These are phyloP conservation scores for Paramyrothecium sp. DNA, from an alignment of 2,329 filamentous ascomycete species.

Conservation along the genomic window DNA sequence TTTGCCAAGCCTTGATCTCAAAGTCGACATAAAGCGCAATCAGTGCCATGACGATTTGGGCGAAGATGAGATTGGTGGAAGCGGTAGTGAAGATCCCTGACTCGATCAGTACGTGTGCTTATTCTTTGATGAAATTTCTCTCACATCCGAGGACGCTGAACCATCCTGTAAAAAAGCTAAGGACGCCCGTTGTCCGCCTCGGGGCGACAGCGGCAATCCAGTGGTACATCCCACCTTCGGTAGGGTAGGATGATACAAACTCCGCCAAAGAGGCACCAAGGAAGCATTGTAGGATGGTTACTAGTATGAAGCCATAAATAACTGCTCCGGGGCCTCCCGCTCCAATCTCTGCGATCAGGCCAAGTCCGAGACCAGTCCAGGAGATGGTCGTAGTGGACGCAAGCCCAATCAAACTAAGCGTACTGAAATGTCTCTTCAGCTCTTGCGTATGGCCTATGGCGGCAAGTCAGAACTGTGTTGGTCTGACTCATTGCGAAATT, in stretches of 20 bases:
- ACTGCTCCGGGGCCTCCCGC: conserved; percentile 46
- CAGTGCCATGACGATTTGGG: conserved; percentile 38
- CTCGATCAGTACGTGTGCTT: neutral
- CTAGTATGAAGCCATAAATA: conserved; percentile 50
- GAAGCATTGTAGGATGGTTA: conserved; percentile 44
- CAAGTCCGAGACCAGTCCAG: conserved; percentile 44
- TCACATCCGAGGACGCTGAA: conserved; percentile 36
- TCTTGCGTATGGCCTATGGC: conserved; percentile 44
- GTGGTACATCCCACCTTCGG: conserved; percentile 49
- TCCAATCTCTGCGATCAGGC: conserved; percentile 43
- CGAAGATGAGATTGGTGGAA: conserved; percentile 42
- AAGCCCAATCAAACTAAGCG: conserved; percentile 45
- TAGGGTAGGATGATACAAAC: conserved; percentile 46
- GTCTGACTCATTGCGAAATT: neutral
- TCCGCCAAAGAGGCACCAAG: conserved; percentile 37
- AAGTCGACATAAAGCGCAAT: conserved; percentile 38
- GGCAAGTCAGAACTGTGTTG: neutral
- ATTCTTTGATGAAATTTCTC: neutral
- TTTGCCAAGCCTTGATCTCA: conserved; percentile 44
- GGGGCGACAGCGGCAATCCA: conserved; percentile 49
- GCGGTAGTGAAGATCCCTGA: conserved; percentile 42
- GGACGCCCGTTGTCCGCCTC: conserved; percentile 29
- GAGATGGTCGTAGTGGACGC: conserved; percentile 50
- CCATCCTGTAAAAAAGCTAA: conserved; percentile 45
- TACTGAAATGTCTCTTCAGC: conserved; percentile 44